Conservation (phyloP, 495 filamentous ascomycete species). For the Penicillium manginii region DNA sequence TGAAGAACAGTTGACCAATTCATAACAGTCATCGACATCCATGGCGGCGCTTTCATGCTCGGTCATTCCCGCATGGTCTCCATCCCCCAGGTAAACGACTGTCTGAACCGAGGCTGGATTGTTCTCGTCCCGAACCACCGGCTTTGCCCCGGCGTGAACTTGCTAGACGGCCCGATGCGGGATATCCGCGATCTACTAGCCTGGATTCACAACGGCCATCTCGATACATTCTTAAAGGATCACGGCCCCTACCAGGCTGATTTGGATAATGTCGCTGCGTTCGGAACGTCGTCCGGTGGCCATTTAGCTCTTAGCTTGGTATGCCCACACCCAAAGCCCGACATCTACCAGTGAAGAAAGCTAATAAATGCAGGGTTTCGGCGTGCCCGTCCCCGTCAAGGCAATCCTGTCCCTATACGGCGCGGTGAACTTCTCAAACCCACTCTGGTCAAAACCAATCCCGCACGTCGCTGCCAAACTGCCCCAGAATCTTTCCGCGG, state of each 20-base stretch:
- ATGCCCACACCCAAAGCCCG: not conserved
- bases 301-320: constrained; percentile 36
- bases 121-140: constrained; percentile 42
- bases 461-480: constrained; percentile 59
- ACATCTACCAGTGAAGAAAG: not conserved
- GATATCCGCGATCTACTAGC: constrained; percentile 34
- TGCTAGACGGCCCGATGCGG: constrained; percentile 34
- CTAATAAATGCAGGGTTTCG: constrained; percentile 32
- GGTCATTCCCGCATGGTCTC: constrained; percentile 39
- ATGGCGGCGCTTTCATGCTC: constrained; percentile 47
- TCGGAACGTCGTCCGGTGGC: constrained; percentile 40
- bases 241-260: constrained; percentile 25
- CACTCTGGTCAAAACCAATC: constrained; percentile 64
- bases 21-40: constrained; percentile 39
- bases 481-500: constrained; percentile 12
- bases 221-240: constrained; percentile 22
- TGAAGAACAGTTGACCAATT: too few species aligned
- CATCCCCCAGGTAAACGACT: constrained; percentile 36
- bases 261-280: constrained; percentile 34
- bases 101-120: constrained; percentile 42
- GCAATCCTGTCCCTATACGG: constrained; percentile 45
- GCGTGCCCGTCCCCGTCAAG: constrained; percentile 23
- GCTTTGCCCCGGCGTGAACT: constrained; percentile 36
- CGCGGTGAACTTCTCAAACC: constrained; percentile 37
- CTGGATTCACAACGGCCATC: constrained; percentile 32